Percentiles rank a stretch among this genome's conserved stretches.
These are phyloP conservation scores for Aspergillus fumigatiaffinis DNA, from an alignment of 2,329 filamentous ascomycete genomes.

Conservation along the genomic window DNA sequence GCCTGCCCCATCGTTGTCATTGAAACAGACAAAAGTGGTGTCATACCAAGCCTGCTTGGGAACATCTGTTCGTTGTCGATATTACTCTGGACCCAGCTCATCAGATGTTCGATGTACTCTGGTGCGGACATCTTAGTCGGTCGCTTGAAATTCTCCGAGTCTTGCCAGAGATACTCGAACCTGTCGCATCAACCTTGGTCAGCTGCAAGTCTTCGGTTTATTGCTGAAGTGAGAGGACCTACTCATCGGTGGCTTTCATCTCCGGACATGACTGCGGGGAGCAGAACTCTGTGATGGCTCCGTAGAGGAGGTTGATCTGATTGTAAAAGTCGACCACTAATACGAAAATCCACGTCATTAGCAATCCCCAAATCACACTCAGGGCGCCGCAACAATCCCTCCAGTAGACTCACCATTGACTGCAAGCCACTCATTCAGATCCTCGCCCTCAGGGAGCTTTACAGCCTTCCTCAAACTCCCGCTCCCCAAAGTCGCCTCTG, in stretches of 20 bases:
- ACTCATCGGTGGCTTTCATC: conserved; percentile 99
- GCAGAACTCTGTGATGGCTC: conserved; percentile 98
- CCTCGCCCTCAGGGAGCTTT: conserved; percentile 93
- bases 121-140: conserved; percentile 98
- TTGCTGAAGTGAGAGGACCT: conserved; percentile 30
- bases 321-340: conserved; percentile 99
- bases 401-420: conserved; percentile 72
- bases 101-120: conserved; percentile 95
- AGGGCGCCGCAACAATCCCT: not conserved
- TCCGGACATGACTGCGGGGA: conserved; percentile 95
- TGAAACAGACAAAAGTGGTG: not conserved
- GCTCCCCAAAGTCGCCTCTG: conserved; percentile 91
- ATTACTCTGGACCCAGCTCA: conserved; percentile 92
- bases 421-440: conserved; percentile 96
- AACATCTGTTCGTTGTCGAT: conserved; percentile 95
- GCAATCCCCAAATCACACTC: not conserved
- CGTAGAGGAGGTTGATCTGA: conserved; percentile 98
- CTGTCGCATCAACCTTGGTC: conserved; percentile 41
- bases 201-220: not conserved
- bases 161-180: conserved; percentile 99
- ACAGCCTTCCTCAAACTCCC: conserved; percentile 95
- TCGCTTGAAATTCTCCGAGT: conserved; percentile 86
- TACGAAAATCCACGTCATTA: not conserved
- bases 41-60: conserved; percentile 79
- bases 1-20: not conserved